Conservation (phyloP, 129 eudicot genomes). For the Pseudognaphalium luteoalbum region DNA sequence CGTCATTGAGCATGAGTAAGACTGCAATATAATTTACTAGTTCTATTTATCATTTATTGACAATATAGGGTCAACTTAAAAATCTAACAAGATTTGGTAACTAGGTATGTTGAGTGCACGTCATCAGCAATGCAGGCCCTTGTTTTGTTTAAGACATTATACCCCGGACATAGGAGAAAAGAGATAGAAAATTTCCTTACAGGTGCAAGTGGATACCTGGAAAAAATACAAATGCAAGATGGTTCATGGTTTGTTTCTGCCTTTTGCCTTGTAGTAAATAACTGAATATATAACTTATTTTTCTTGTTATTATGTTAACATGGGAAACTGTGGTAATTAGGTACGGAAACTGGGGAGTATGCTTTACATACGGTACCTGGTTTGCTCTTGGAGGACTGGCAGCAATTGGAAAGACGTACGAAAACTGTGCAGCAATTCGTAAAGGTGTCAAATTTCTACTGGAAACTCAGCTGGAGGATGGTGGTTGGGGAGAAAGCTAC, state of each 20-base stretch:
- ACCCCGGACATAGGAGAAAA: constrained; percentile 65
- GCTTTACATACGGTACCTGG: constrained; percentile 85
- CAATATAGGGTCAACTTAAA: not conserved
- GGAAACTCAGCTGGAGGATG: constrained; percentile 57
- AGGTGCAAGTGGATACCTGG: constrained; percentile 55
- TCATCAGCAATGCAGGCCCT: constrained; percentile 78
- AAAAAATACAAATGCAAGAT: constrained; percentile 69
- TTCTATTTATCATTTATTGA: not conserved
- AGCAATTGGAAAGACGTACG: constrained; percentile 64
- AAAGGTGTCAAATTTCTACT: constrained; percentile 63
- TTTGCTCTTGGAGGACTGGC: constrained; percentile 76
- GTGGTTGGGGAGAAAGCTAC: constrained; percentile 99
- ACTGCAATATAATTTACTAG: not conserved
- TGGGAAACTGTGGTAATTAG: constrained; percentile 29
- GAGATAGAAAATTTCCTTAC: constrained; percentile 61
- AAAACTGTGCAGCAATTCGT: constrained; percentile 55
- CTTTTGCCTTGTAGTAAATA: not conserved
- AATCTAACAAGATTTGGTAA: constrained; percentile 21
- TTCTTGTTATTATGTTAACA: constrained; percentile 6
- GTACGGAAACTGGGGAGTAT: constrained; percentile 90
- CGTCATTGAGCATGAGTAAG: constrained; percentile 83
- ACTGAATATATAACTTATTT: not conserved
- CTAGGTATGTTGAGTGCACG: constrained; percentile 89
- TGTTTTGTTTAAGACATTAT: constrained; percentile 61
- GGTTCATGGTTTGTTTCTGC: constrained; percentile 81